Conservation (phyloP, 805 yeast genomes). For the Metahyphopichia silvanorum region DNA sequence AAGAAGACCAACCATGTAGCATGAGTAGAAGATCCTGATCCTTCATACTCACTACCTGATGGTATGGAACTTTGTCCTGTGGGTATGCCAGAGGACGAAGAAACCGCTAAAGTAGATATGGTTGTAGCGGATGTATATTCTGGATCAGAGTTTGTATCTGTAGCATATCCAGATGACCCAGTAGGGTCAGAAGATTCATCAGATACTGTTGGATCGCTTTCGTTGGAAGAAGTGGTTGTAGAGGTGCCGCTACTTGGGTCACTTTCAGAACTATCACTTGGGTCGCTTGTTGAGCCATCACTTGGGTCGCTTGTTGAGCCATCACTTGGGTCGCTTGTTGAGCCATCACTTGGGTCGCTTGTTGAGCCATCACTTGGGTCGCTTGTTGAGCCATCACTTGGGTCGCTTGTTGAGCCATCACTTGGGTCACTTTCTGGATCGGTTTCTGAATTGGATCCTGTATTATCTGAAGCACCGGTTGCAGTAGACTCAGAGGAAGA, state of each 20-base stretch:
- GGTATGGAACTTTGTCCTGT: too few relatives aligned
- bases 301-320: slow-evolving; percentile 1
- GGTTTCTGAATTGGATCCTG: not conserved
- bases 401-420: not conserved
- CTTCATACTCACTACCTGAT: too few relatives aligned
- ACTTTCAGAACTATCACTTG: not conserved
- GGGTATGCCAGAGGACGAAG: too few relatives aligned
- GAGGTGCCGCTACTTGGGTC: not conserved
- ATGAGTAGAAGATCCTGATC: too few relatives aligned
- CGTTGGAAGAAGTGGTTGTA: slow-evolving; percentile 1
- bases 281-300: not conserved
- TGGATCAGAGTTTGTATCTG: too few relatives aligned
- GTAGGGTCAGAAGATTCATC: slow-evolving; percentile 1
- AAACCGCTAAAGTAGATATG: too few relatives aligned
- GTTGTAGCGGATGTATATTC: too few relatives aligned
- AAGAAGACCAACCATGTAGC: too few relatives aligned
- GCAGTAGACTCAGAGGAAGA: not conserved
- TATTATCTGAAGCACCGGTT: not conserved
- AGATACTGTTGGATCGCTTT: not conserved
- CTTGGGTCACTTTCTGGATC: not conserved
- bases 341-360: not conserved
- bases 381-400: not conserved
- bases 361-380: not conserved
- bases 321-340: not conserved
- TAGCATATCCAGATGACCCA: not conserved